Percentiles rank a stretch among this genome's conserved stretches.
Evolutionary conservation across 139 green algal species (phyloP).

Genomic region (Chlamydomonas sp.): DNA sequence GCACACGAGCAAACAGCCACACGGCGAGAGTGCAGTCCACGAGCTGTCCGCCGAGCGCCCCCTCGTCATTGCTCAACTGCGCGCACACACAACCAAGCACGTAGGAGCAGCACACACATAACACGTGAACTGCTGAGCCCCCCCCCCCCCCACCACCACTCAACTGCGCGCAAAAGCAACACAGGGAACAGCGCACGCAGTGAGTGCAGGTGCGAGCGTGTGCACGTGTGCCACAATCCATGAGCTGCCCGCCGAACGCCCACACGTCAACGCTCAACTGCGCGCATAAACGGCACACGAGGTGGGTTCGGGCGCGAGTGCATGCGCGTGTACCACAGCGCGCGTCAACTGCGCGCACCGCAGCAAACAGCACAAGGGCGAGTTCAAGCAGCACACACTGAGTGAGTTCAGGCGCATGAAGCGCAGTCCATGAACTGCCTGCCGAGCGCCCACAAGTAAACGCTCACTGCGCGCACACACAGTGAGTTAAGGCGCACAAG

Average conservation of each 20-base stretch:
- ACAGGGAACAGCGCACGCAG: no score
- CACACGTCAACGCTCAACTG: slow-evolving; percentile 83
- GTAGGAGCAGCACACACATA: not conserved
- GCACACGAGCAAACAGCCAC: not conserved
- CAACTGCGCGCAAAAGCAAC: no score
- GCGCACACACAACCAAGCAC: not conserved
- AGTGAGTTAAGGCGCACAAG: no score
- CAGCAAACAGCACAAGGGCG: not conserved
- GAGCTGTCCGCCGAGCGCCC: no score
- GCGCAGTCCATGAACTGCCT: not conserved
- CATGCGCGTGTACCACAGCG: not conserved
- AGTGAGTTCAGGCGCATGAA: slow-evolving; percentile 78
- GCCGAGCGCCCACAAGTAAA: no score
- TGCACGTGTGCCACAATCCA: slow-evolving; percentile 79
- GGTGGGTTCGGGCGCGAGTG: no score
- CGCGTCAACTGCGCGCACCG: slow-evolving; percentile 40
- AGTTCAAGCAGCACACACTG: slow-evolving; percentile 68
- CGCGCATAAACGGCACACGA: not conserved
- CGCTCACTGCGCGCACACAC: no score
- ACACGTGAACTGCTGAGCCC: not conserved
- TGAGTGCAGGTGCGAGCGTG: slow-evolving; percentile 83
- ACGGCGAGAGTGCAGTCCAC: not conserved
- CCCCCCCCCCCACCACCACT: slow-evolving; percentile 52
- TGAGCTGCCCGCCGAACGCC: slow-evolving; percentile 49
- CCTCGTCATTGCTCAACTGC: no score